These are phyloP conservation scores for Cyclotella atomus DNA, from an alignment of 108 stramenopile species.

Conservation along the genomic window DNA sequence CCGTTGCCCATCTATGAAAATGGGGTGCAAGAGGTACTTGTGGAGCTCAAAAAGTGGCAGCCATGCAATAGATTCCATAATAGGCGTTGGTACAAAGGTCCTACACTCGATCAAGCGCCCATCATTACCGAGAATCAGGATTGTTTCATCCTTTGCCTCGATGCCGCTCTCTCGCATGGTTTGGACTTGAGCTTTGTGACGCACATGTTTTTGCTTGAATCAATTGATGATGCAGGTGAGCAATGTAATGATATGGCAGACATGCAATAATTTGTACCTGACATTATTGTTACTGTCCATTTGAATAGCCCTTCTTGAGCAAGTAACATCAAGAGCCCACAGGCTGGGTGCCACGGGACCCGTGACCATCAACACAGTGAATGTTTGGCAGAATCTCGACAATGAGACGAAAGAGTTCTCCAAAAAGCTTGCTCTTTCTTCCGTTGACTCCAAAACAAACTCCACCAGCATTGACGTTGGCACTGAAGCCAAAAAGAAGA, in stretches of 20 bases:
- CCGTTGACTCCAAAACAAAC: slow-evolving; percentile 14
- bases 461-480: slow-evolving; percentile 29
- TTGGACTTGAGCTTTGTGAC: slow-evolving; percentile 85
- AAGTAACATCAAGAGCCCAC: slow-evolving; percentile 83
- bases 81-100: slow-evolving; percentile 53
- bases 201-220: slow-evolving; percentile 80
- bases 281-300: no score
- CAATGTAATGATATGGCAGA: no score
- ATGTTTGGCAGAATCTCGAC: slow-evolving; percentile 45
- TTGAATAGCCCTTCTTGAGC: slow-evolving; percentile 69
- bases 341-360: slow-evolving; percentile 76
- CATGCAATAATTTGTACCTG: no score
- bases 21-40: slow-evolving; percentile 19
- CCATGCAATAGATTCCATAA: slow-evolving; percentile 53
- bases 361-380: slow-evolving; percentile 69
- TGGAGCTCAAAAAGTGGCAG: slow-evolving; percentile 55
- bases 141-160: slow-evolving; percentile 62
- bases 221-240: slow-evolving; percentile 82
- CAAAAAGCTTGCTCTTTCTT: slow-evolving; percentile 24
- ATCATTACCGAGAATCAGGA: slow-evolving; percentile 39
- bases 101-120: slow-evolving; percentile 23
- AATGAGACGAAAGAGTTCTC: slow-evolving; percentile 40
- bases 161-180: slow-evolving; percentile 70
- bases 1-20: slow-evolving; percentile 41
- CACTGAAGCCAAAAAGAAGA: no score